Evolutionary conservation across 257 asterid species (phyloP).

Genomic region (Nicotiana undulata): DNA sequence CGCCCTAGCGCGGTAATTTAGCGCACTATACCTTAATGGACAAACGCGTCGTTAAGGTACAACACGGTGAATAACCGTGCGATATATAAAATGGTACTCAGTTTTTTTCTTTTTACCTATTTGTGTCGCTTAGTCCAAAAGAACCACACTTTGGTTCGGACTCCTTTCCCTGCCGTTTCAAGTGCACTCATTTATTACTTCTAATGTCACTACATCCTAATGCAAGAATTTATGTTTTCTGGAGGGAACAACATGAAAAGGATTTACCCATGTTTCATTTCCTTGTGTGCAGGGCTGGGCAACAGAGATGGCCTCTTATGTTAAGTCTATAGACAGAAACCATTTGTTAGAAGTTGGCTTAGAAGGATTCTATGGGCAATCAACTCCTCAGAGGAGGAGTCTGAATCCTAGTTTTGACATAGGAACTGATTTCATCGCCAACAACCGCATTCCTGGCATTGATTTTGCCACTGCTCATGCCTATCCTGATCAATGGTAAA

Average conservation of each 20-base stretch:
- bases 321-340: conserved; percentile 71
- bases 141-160: no score
- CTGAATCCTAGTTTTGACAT: conserved; percentile 46
- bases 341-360: conserved; percentile 82
- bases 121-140: no score
- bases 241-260: not conserved
- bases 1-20: no score
- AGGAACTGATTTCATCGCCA: conserved; percentile 81
- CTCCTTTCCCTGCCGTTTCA: not conserved
- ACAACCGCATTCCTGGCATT: conserved; percentile 52
- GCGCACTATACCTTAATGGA: no score
- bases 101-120: no score
- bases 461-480: conserved; percentile 90
- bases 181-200: not conserved
- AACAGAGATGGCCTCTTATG: conserved; percentile 71
- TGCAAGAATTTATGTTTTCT: not conserved
- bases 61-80: no score
- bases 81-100: no score
- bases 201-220: not conserved
- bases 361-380: conserved; percentile 83
- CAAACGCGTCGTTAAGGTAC: no score
- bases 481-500: conserved; percentile 90
- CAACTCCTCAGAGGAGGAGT: conserved; percentile 42
- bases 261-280: not conserved
- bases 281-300: conserved; percentile 53